These are phyloP conservation scores for Annona squamosa DNA, from an alignment of 164 flowering plant genomes.

Conservation along the genomic window DNA sequence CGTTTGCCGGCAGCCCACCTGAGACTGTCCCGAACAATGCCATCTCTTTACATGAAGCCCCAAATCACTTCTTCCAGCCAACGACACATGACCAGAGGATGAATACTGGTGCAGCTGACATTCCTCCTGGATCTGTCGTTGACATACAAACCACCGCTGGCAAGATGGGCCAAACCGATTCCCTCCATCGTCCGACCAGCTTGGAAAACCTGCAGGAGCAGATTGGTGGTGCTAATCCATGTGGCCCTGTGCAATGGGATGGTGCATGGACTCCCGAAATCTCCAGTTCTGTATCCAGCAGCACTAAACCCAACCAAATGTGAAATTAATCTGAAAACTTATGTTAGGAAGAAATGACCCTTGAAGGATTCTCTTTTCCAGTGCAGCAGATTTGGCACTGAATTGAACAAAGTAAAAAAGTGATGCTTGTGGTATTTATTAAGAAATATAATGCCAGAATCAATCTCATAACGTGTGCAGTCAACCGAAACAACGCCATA, in stretches of 20 bases:
- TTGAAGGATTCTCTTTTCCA: too few relatives aligned
- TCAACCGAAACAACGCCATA: too few relatives aligned
- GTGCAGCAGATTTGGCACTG: too few relatives aligned
- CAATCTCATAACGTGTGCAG: too few relatives aligned
- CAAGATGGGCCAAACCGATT: slow-evolving; percentile 55
- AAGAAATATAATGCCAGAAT: too few relatives aligned
- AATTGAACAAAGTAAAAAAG: too few relatives aligned
- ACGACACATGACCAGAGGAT: slow-evolving; percentile 24
- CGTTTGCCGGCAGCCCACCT: slow-evolving; percentile 51
- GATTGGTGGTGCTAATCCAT: slow-evolving; percentile 38
- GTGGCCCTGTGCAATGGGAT: slow-evolving; percentile 29
- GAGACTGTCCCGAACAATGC: slow-evolving; percentile 67
- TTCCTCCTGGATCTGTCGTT: slow-evolving; percentile 24
- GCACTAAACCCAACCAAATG: neutral
- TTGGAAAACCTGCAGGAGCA: slow-evolving; percentile 87
- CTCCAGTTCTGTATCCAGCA: neutral
- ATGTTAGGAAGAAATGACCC: too few relatives aligned
- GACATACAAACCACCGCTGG: slow-evolving; percentile 28
- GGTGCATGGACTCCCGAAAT: neutral
- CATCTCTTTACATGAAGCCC: slow-evolving; percentile 57
- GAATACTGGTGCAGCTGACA: slow-evolving; percentile 32
- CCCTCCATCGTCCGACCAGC: slow-evolving; percentile 88
- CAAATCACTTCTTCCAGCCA: slow-evolving; percentile 39
- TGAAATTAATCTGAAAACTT: neutral
- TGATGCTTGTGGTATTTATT: too few relatives aligned